phyloP scores from a whole-genome alignment of 352 stramenopile genomes.

The Pythium coloratum region DNA sequence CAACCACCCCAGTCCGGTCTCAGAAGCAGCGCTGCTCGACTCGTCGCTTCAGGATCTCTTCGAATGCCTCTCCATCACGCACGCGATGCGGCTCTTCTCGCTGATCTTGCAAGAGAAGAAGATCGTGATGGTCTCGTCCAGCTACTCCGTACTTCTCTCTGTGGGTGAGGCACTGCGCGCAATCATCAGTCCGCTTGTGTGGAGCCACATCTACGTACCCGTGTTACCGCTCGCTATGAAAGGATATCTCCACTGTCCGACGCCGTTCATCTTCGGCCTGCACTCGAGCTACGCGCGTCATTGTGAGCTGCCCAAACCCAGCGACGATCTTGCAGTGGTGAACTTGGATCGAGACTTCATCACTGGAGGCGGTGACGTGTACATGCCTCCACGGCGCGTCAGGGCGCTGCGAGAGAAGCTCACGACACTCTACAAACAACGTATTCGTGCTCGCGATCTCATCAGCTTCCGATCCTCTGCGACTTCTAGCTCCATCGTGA shows the following conservation, averaged over 20 bases:
- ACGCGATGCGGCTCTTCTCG: slow-evolving; percentile 63
- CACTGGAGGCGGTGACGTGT: slow-evolving; percentile 46
- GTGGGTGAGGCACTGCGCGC: slow-evolving; percentile 52
- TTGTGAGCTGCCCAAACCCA: slow-evolving; percentile 47
- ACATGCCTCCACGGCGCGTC: slow-evolving; percentile 38
- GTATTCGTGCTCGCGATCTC: slow-evolving; percentile 36
- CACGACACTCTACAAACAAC: slow-evolving; percentile 37
- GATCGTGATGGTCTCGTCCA: slow-evolving; percentile 68
- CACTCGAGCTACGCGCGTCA: slow-evolving; percentile 57
- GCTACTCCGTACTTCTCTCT: slow-evolving; percentile 61
- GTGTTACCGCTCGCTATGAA: slow-evolving; percentile 62
- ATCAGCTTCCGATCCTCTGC: slow-evolving; percentile 20
- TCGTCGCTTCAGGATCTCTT: slow-evolving; percentile 49
- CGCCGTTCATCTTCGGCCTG: slow-evolving; percentile 76
- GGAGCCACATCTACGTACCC: slow-evolving; percentile 80
- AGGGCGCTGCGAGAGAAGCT: slow-evolving; percentile 44
- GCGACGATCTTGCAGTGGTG: slow-evolving; percentile 52
- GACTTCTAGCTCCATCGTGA: neutral
- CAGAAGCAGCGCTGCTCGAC: slow-evolving; percentile 29
- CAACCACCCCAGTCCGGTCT: neutral
- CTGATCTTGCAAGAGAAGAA: slow-evolving; percentile 71
- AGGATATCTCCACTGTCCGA: slow-evolving; percentile 73
- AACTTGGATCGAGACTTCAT: slow-evolving; percentile 58
- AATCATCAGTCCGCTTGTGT: slow-evolving; percentile 61
- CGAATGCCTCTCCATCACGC: slow-evolving; percentile 53